Evolutionary conservation across 768 basidiomycete genomes (phyloP), one percentile per base, ranked within the genome.

Genomic region (Ramaria rubella): DNA sequence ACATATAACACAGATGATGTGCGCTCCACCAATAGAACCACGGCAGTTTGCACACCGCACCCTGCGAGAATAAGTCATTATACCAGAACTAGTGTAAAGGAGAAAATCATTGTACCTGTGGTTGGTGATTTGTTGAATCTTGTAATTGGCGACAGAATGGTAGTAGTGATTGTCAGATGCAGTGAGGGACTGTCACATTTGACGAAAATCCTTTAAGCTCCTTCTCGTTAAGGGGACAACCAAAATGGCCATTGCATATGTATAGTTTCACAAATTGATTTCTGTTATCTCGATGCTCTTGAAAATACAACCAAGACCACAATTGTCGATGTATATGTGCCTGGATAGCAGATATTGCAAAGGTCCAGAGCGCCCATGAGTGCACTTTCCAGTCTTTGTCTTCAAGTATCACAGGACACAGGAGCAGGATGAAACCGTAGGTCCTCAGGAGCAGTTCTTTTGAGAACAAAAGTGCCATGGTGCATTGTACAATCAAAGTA

Each of bases 291-390:
- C 33, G 30, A 14, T 31, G 50, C n/a, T 52, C 58, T 50, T 64
- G 60, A 63, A 72, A 67, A 57, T 63, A 68, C 3, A 60, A 52
- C 69, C 69, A 71, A 2, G 69, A 66, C 65, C 67, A 71, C 7
- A 55, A 31, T 30, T 61, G 58, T 34, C 59, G 60, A 12, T 67
- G 64, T 9, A 65, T 60, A 7, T 62, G 49, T 45, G 49, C 66
- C 55, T 54, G 40, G 14, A 64, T 61, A 12, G 68, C 65, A 0
- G 59, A 52, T 14, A 65, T 55, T 1, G 73, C 73, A 48, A 67
- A 73, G 5, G 52, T 61, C 72, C 72, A 75, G 7, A 69, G 56
- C 0, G 70, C 65, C 2, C 62, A 58, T 23, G 66, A n/a, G n/a
- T n/a, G n/a, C n/a, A n/a, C n/a, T n/a, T n/a, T n/a, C n/a, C n/a